Percentiles rank a stretch among this genome's conserved stretches.
phyloP scores from a whole-genome alignment of 495 filamentous ascomycete genomes.

The Tuber brumale region DNA sequence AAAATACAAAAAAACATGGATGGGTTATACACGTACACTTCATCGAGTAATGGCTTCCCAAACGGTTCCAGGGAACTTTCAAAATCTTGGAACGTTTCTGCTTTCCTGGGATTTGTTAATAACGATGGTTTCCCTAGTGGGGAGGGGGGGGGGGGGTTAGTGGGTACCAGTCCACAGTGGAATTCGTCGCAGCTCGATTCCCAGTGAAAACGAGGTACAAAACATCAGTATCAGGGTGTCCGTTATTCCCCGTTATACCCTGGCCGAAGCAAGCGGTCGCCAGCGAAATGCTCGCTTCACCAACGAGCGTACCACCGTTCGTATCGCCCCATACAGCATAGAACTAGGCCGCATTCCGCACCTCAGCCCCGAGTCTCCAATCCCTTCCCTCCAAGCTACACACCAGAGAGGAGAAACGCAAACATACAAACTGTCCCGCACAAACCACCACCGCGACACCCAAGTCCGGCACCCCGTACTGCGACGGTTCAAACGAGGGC shows the following conservation, averaged over 20 bases:
- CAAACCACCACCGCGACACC: slow-evolving; percentile 62
- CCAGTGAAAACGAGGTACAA: slow-evolving; percentile 55
- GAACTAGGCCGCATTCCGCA: slow-evolving; percentile 41
- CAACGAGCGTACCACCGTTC: slow-evolving; percentile 52
- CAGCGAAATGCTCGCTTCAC: slow-evolving; percentile 54
- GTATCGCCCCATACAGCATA: slow-evolving; percentile 65
- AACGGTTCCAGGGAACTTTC: slow-evolving; percentile 15
- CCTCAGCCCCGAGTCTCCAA: not conserved
- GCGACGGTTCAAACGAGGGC: slow-evolving; percentile 50
- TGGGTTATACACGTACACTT: slow-evolving; percentile 5
- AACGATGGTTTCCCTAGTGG: not conserved
- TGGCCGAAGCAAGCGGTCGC: slow-evolving; percentile 54
- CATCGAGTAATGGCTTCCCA: slow-evolving; percentile 16
- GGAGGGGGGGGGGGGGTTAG: slow-evolving; percentile 24
- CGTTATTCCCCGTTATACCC: slow-evolving; percentile 48
- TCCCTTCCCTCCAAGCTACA: not conserved
- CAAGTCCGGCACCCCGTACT: slow-evolving; percentile 52
- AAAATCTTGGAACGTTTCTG: slow-evolving; percentile 11
- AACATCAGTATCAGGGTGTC: slow-evolving; percentile 50
- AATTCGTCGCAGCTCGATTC: slow-evolving; percentile 48
- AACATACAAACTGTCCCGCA: slow-evolving; percentile 49
- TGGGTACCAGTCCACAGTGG: slow-evolving; percentile 49
- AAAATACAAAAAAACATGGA: not conserved
- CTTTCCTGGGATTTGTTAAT: slow-evolving; percentile 20
- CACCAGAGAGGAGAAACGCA: not conserved